Evolutionary conservation across 805 yeast species (phyloP).

Genomic region (Priceomyces haplophilus): DNA sequence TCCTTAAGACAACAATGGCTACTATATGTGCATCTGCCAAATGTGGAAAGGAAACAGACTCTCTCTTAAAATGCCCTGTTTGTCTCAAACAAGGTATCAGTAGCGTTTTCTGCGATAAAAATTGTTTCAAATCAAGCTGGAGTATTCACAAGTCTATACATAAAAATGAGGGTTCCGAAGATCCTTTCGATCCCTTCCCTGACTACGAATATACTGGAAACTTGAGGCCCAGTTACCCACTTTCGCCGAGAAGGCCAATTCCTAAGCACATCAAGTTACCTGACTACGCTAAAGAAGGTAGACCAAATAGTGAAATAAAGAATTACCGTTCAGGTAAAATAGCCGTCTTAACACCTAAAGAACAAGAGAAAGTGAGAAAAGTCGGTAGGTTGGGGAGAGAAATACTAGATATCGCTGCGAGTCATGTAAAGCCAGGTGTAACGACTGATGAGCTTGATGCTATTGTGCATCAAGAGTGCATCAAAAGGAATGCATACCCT

Average conservation of each 20-base stretch:
- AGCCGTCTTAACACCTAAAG: slow-evolving; percentile 60
- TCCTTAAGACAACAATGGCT: slow-evolving; percentile 15
- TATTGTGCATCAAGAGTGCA: slow-evolving; percentile 81
- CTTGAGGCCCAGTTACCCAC: slow-evolving; percentile 76
- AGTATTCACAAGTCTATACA: slow-evolving; percentile 74
- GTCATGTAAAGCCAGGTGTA: slow-evolving; percentile 77
- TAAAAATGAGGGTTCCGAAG: slow-evolving; percentile 44
- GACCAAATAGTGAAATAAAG: slow-evolving; percentile 73
- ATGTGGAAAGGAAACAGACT: slow-evolving; percentile 79
- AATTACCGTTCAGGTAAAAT: slow-evolving; percentile 68
- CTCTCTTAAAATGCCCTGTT: slow-evolving; percentile 83
- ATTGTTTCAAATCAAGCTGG: slow-evolving; percentile 75
- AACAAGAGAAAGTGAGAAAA: slow-evolving; percentile 68
- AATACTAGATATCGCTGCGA: slow-evolving; percentile 84
- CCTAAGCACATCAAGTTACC: slow-evolving; percentile 73
- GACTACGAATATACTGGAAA: slow-evolving; percentile 69
- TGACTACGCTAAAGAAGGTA: slow-evolving; percentile 80
- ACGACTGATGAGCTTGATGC: slow-evolving; percentile 91
- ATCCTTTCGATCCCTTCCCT: slow-evolving; percentile 83
- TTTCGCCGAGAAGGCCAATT: slow-evolving; percentile 65
- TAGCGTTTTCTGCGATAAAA: slow-evolving; percentile 74
- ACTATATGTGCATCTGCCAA: slow-evolving; percentile 67
- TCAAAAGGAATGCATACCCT: slow-evolving; percentile 88
- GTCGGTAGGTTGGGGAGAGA: slow-evolving; percentile 81
- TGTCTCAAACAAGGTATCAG: slow-evolving; percentile 72